Evolutionary conservation across 768 basidiomycete species (phyloP).

Genomic region (Boletus tylopilopsis): DNA sequence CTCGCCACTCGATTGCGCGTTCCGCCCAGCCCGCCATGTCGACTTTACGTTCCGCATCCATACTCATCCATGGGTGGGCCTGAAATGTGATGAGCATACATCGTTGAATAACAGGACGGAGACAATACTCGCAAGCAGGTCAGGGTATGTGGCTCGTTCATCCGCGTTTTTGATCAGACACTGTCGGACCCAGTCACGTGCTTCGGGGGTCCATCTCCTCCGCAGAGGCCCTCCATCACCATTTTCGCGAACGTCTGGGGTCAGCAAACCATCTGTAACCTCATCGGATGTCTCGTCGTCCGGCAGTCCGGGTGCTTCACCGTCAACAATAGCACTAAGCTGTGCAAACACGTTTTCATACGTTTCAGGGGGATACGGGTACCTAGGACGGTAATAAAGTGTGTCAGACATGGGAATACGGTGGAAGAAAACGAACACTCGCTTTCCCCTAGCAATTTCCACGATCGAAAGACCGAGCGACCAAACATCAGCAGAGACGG

Average conservation of each 20-base stretch:
- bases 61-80: slow-evolving; percentile 77
- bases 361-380: slow-evolving; percentile 97
- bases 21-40: slow-evolving; percentile 87
- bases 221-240: slow-evolving; percentile 8
- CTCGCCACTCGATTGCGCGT: slow-evolving; percentile 41
- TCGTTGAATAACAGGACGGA: background rate
- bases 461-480: slow-evolving; percentile 92
- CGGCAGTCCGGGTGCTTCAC: slow-evolving; percentile 86
- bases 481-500: slow-evolving; percentile 97
- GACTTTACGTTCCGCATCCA: slow-evolving; percentile 57
- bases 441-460: slow-evolving; percentile 79
- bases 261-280: slow-evolving; percentile 2
- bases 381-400: slow-evolving; percentile 32
- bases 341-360: slow-evolving; percentile 98
- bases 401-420: slow-evolving; percentile 1
- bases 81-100: slow-evolving; percentile 21
- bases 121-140: slow-evolving; percentile 59
- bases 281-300: slow-evolving; percentile 39
- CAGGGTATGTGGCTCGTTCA: slow-evolving; percentile 74
- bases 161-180: slow-evolving; percentile 84
- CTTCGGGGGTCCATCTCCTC: slow-evolving; percentile 38
- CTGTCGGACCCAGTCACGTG: slow-evolving; percentile 75
- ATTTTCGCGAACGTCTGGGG: slow-evolving; percentile 11
- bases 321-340: slow-evolving; percentile 93
- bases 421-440: slow-evolving; percentile 8